These are phyloP conservation scores for Nepenthes gracilis DNA, from an alignment of 148 eudicot species.

Conservation along the genomic window DNA sequence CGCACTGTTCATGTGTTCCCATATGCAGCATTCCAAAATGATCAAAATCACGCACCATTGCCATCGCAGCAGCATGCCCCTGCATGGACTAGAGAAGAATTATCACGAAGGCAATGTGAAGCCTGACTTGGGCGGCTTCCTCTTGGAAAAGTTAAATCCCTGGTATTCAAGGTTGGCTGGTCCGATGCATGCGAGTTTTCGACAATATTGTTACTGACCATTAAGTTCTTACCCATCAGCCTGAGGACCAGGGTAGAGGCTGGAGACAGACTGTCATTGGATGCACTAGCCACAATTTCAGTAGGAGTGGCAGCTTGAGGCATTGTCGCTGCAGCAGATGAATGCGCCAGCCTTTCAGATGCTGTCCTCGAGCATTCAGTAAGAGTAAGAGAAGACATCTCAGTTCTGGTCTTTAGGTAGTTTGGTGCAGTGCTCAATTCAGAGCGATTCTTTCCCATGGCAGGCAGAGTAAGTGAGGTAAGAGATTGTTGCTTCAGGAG, in stretches of 20 bases:
- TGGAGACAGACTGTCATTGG: constrained; percentile 9
- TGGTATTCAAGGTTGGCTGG: constrained; percentile 4
- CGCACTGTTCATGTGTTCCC: no score
- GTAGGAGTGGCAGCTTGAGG: background rate
- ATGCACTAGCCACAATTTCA: constrained; percentile 3
- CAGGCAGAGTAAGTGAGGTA: constrained; percentile 11
- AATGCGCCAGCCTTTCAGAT: background rate
- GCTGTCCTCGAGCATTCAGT: background rate
- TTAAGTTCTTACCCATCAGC: constrained; percentile 86
- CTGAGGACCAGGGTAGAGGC: constrained; percentile 57
- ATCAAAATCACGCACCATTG: background rate
- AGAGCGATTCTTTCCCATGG: background rate
- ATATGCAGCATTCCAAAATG: no score
- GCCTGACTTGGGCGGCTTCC: background rate
- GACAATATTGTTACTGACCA: constrained; percentile 55
- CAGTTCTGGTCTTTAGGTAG: background rate
- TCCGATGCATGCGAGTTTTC: constrained; percentile 18
- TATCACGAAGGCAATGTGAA: no score
- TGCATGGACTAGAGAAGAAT: no score
- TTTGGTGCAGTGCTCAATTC: background rate
- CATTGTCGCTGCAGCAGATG: background rate
- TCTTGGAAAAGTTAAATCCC: background rate
- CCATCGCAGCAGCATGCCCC: no score
- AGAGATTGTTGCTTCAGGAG: constrained; percentile 23
- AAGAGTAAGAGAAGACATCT: background rate